Base-by-base conservation (phyloP, 202 grass and related monocot genomes). In the Schoenoplectus tabernaemontani region DNA sequence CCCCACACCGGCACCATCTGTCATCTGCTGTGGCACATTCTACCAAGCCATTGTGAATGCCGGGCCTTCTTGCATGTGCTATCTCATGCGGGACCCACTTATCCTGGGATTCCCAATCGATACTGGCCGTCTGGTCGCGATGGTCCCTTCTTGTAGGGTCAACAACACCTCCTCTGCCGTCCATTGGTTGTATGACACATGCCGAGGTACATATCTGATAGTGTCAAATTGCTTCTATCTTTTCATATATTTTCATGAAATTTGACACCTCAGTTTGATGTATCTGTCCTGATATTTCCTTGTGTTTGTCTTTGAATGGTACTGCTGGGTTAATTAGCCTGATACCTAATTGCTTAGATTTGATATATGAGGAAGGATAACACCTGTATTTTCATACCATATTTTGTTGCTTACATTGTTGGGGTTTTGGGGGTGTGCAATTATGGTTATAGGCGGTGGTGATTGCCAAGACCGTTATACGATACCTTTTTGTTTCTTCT, bases 81-180 rank as follows among this genome's bases (percentile, higher is more conserved):
- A 91, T 68, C 85, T 95, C 36, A 44, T 95, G 53, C 85, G 81
- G 17, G 62, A 91, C 54, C 92, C 89, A n/a, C 73, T 83, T 59
- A 80, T 95, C 66, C 83, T 95, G 8, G 92, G 92, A 23, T 91
- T 95, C 71, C 92, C 89, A 6, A 47, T 95, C 41, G 81, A 91
- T 81, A 38, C 81, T 56, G 63, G 72, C 39, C 81, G 89, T 19
- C 76, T 95, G 61, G 83, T 77, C 32, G 75, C 85, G 10, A 85
- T 95, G 73, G 85, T 95, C 69, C 84, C 87, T 66, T 74, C 83
- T 67, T 95, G 89, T 72, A 80, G 78, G 19, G 81, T 83, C 20
- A 78, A 69, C 2, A 82, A 89, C 73, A 60, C 77, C 3, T 37
- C 32, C 6, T 61, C 76, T 16, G 47, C 85, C 44, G 62, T 76